phyloP scores from a whole-genome alignment of 163 green algal genomes.

The Coccomyxa subellipsoidea region DNA sequence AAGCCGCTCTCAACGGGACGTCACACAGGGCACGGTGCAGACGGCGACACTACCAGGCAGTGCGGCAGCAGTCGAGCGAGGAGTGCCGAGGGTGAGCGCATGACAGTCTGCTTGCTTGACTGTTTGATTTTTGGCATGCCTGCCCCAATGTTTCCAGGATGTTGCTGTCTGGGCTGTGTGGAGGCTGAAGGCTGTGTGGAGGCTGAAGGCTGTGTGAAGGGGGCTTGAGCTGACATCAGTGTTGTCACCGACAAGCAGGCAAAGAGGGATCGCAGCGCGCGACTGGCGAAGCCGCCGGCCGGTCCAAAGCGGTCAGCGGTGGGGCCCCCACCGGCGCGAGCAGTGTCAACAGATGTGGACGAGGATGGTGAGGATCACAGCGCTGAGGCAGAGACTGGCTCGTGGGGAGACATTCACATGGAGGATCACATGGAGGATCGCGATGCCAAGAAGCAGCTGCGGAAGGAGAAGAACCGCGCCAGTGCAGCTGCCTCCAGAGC shows the following conservation, averaged over 20 bases:
- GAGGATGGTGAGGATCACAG: not conserved
- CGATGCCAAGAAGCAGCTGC: conserved; percentile 16
- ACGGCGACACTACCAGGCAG: not conserved
- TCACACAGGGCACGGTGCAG: no score
- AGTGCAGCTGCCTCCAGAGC: conserved; percentile 23
- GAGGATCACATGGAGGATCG: not conserved
- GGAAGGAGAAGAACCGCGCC: conserved; percentile 31
- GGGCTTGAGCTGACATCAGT: no score
- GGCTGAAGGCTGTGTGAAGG: no score
- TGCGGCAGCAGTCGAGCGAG: not conserved
- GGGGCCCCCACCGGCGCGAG: no score
- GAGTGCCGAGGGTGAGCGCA: not conserved
- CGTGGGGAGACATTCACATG: not conserved
- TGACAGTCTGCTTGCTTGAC: no score
- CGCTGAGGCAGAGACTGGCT: not conserved
- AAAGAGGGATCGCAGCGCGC: not conserved
- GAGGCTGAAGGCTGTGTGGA: no score
- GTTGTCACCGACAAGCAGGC: not conserved
- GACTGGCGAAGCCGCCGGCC: not conserved
- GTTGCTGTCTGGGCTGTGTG: no score
- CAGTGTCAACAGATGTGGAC: not conserved
- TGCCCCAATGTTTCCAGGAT: no score
- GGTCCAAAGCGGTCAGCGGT: not conserved
- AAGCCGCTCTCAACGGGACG: no score
- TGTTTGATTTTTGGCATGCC: no score